phyloP scores from a whole-genome alignment of 768 basidiomycete species.

The Xerocomellus dryophilus region DNA sequence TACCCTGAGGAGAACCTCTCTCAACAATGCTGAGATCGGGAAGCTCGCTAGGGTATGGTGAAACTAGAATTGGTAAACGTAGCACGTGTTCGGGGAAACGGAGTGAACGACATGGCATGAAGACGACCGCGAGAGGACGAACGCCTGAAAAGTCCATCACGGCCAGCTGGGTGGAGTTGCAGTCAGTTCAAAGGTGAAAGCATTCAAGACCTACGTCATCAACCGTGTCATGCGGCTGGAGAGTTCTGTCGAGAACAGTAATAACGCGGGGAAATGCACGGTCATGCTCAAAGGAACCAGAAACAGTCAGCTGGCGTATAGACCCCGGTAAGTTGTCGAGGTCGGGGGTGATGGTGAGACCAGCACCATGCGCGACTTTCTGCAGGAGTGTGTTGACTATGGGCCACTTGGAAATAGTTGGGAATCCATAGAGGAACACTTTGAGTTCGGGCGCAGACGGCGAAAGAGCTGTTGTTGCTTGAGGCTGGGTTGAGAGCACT shows the following conservation, averaged over 20 bases:
- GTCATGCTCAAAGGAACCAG: slow-evolving; percentile 26
- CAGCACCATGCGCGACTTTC: slow-evolving; percentile 45
- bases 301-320: slow-evolving; percentile 23
- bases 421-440: slow-evolving; percentile 64
- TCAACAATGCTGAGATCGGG: slow-evolving; percentile 29
- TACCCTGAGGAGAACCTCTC: slow-evolving; percentile 30
- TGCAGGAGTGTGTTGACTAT: slow-evolving; percentile 58
- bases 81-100: slow-evolving; percentile 39
- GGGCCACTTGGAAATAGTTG: slow-evolving; percentile 57
- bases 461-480: slow-evolving; percentile 27
- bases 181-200: slow-evolving; percentile 25
- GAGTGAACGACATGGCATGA: slow-evolving; percentile 50
- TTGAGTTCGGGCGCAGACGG: slow-evolving; percentile 46
- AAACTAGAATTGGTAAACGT: slow-evolving; percentile 58
- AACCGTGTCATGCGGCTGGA: slow-evolving; percentile 11
- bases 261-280: slow-evolving; percentile 32
- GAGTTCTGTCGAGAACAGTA: slow-evolving; percentile 39
- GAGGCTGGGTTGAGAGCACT: slow-evolving; percentile 26
- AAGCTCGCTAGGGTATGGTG: slow-evolving; percentile 20
- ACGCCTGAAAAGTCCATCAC: slow-evolving; percentile 36
- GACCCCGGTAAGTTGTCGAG: slow-evolving; percentile 23
- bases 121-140: slow-evolving; percentile 67
- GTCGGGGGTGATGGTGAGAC: slow-evolving; percentile 26
- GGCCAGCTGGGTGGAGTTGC: slow-evolving; percentile 38
- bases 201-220: slow-evolving; percentile 30